Percentiles rank a stretch among this genome's conserved stretches.
Conservation (phyloP, 169 alveolate species). For the Babesia bovis region DNA sequence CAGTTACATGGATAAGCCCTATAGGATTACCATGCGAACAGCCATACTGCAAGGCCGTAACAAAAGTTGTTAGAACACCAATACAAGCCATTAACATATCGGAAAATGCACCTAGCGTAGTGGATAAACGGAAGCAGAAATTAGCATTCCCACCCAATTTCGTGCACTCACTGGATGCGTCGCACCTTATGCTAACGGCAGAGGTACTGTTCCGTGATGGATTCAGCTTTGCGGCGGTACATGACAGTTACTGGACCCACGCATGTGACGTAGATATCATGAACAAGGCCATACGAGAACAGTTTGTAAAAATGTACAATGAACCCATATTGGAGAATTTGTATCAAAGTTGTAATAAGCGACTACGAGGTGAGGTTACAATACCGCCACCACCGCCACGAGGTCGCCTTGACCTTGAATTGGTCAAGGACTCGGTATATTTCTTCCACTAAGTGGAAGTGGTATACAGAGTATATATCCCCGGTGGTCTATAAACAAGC, state of each 20-base stretch:
- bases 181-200: conserved; percentile 96
- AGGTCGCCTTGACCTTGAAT: conserved; percentile 75
- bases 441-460: conserved; percentile 64
- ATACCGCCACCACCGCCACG: conserved; percentile 80
- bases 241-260: conserved; percentile 95
- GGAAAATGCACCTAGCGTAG: conserved; percentile 60
- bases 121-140: conserved; percentile 86
- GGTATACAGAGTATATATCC: too few relatives aligned
- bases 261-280: conserved; percentile 89
- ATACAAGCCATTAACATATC: conserved; percentile 83
- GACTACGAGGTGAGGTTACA: conserved; percentile 69
- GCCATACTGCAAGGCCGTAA: conserved; percentile 86
- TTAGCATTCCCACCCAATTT: conserved; percentile 96
- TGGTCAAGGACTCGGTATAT: conserved; percentile 31
- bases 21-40: conserved; percentile 93
- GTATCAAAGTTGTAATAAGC: conserved; percentile 73
- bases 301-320: conserved; percentile 86
- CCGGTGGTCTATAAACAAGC: too few relatives aligned
- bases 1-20: conserved; percentile 94
- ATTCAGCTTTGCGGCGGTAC: conserved; percentile 93
- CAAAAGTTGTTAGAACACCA: conserved; percentile 81
- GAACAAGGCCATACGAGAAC: conserved; percentile 84
- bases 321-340: conserved; percentile 88
- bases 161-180: conserved; percentile 94
- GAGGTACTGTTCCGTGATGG: conserved; percentile 71